These are phyloP conservation scores for Aspergillus tubingensis DNA, from an alignment of 2,329 filamentous ascomycete species.

Conservation along the genomic window DNA sequence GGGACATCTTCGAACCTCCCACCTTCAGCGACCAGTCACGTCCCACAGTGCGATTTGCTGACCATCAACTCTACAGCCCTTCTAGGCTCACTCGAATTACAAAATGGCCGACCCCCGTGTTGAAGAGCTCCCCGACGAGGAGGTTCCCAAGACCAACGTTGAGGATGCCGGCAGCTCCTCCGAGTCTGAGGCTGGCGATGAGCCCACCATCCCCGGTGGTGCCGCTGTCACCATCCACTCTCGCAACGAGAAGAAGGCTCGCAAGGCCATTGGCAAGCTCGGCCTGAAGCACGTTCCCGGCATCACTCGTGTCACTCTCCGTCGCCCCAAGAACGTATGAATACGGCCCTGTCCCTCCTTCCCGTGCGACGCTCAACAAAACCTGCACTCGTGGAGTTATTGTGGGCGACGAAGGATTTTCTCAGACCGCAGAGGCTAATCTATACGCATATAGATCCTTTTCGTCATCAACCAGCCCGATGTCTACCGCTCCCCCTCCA, in stretches of 20 bases:
- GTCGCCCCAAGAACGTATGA: constrained; percentile 97
- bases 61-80: constrained; percentile 16
- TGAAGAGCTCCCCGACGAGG: constrained; percentile 91
- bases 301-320: constrained; percentile 96
- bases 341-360: constrained; percentile 18
- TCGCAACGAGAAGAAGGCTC: constrained; percentile 99
- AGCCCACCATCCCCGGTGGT: constrained; percentile 74
- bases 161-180: constrained; percentile 64
- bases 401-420: not conserved
- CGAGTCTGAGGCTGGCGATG: constrained; percentile 55
- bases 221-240: constrained; percentile 91
- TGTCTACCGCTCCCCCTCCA: constrained; percentile 98
- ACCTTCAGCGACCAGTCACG: constrained; percentile 15
- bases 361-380: constrained; percentile 13
- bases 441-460: constrained; percentile 68
- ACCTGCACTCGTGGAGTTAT: not conserved
- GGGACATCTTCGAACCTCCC: constrained; percentile 19
- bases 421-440: constrained; percentile 21
- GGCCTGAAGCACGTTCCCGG: constrained; percentile 94
- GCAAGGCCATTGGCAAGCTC: constrained; percentile 98
- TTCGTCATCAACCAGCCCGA: constrained; percentile 99
- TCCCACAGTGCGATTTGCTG: constrained; percentile 21
- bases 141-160: constrained; percentile 79
- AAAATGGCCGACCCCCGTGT: constrained; percentile 97
- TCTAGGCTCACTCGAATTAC: constrained; percentile 28